Evolutionary conservation across 2,329 filamentous ascomycete species (phyloP).

Genomic region (Phialophora macrospora): DNA sequence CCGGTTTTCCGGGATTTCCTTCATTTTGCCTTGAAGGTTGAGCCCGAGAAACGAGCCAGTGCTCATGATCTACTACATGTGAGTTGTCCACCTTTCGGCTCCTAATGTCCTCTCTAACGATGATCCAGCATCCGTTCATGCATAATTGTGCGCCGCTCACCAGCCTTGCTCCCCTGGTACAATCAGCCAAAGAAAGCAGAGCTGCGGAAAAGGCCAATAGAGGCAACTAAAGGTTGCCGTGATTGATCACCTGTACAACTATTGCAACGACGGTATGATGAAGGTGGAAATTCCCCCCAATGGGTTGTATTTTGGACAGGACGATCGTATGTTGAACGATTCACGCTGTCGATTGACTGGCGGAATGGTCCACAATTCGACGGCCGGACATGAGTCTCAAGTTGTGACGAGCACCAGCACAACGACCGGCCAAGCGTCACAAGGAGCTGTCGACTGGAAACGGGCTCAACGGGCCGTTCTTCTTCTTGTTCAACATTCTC

Average conservation of each 20-base stretch:
- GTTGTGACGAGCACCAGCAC: background rate
- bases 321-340: background rate
- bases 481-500: constrained; percentile 9
- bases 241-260: constrained; percentile 23
- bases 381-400: constrained; percentile 5
- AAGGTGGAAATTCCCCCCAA: constrained; percentile 6
- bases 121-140: constrained; percentile 76
- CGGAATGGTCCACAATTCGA: constrained; percentile 2
- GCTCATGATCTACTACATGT: constrained; percentile 92
- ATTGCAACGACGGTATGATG: constrained; percentile 10
- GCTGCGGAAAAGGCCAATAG: constrained; percentile 82
- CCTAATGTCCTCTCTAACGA: constrained; percentile 11
- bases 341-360: constrained; percentile 4
- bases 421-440: background rate
- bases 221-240: constrained; percentile 44
- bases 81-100: constrained; percentile 48
- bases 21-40: constrained; percentile 90
- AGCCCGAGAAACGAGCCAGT: constrained; percentile 94
- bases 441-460: background rate
- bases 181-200: constrained; percentile 80
- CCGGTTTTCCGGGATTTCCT: constrained; percentile 96
- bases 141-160: constrained; percentile 72
- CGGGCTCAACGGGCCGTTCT: background rate
- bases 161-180: constrained; percentile 83
- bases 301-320: constrained; percentile 15